A percentile compares a stretch with the other conserved stretches of the same genome.
Evolutionary conservation across 1,284 basidiomycete genomes (phyloP).

Genomic region (Porogramme epimiltina): DNA sequence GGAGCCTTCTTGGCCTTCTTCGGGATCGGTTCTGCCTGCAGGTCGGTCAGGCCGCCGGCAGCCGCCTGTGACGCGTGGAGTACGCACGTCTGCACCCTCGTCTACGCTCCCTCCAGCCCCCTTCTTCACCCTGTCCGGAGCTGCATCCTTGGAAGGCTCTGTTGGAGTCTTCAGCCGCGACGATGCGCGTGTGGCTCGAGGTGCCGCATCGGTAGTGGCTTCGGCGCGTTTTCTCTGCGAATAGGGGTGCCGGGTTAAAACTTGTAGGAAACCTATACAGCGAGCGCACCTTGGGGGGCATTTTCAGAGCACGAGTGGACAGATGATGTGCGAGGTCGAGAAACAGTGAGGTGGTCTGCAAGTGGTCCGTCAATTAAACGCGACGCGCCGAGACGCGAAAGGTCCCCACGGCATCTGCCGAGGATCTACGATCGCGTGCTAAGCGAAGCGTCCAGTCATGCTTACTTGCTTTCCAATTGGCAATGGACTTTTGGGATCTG

Average conservation of each 20-base stretch:
- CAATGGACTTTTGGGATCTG: too few relatives aligned
- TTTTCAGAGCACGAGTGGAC: not conserved
- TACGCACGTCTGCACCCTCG: conserved; percentile 5
- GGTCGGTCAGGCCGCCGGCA: not conserved
- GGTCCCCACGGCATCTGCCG: not conserved
- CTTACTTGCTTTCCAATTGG: not conserved
- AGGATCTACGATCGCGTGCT: not conserved
- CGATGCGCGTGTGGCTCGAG: conserved; percentile 52
- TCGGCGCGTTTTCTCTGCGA: conserved; percentile 45
- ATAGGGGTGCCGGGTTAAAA: not conserved
- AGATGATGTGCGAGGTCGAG: not conserved
- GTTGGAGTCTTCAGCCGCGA: conserved; percentile 33
- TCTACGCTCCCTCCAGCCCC: not conserved
- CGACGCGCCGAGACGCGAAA: conserved; percentile 1
- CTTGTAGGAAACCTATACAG: too few relatives aligned
- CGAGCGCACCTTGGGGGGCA: conserved; percentile 19
- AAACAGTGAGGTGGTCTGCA: not conserved
- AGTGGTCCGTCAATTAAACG: conserved; percentile 1
- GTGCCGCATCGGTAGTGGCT: conserved; percentile 34
- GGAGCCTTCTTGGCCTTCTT: conserved; percentile 25
- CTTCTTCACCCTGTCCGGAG: not conserved
- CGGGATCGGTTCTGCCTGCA: conserved; percentile 12
- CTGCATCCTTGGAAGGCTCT: not conserved
- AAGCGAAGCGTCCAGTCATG: not conserved
- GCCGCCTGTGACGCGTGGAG: not conserved